These are phyloP conservation scores for Saccharomycopsis sp. DNA, from an alignment of 805 yeast species.

Conservation along the genomic window DNA sequence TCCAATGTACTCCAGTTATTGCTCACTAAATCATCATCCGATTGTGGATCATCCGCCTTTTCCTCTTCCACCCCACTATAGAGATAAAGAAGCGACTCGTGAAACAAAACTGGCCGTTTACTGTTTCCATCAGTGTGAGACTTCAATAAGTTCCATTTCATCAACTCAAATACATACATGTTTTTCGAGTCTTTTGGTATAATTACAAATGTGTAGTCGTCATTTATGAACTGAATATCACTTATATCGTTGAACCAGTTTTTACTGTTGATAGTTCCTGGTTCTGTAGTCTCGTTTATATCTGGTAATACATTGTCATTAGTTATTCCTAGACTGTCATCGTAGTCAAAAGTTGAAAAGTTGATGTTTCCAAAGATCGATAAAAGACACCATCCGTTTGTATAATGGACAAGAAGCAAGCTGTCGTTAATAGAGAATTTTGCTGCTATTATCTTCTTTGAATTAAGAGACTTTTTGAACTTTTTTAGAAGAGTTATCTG, in stretches of 20 bases:
- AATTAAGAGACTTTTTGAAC: slow-evolving; percentile 18
- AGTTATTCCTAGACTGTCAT: slow-evolving; percentile 17
- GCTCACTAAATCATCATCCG: background rate
- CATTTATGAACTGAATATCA: slow-evolving; percentile 13
- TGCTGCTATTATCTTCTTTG: slow-evolving; percentile 10
- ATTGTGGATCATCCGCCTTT: background rate
- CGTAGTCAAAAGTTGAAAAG: slow-evolving; percentile 23
- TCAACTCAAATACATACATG: slow-evolving; percentile 13
- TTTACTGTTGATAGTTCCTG: background rate
- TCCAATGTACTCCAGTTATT: slow-evolving; percentile 13
- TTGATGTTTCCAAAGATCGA: slow-evolving; percentile 26
- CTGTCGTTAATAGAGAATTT: slow-evolving; percentile 16
- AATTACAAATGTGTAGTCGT: slow-evolving; percentile 12
- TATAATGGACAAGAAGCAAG: slow-evolving; percentile 20
- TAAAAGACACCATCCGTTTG: slow-evolving; percentile 25
- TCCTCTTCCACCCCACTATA: slow-evolving; percentile 25
- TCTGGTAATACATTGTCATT: background rate
- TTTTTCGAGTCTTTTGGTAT: slow-evolving; percentile 10
- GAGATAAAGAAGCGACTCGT: slow-evolving; percentile 23
- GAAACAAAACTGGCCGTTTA: slow-evolving; percentile 24
- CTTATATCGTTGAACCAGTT: slow-evolving; percentile 20
- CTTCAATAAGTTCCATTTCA: slow-evolving; percentile 7
- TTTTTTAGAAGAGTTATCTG: slow-evolving; percentile 13
- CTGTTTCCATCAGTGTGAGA: slow-evolving; percentile 24
- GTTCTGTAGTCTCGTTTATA: background rate